Evolutionary conservation across 495 filamentous ascomycete genomes (phyloP).

Genomic region (Lophiotrema nucula): DNA sequence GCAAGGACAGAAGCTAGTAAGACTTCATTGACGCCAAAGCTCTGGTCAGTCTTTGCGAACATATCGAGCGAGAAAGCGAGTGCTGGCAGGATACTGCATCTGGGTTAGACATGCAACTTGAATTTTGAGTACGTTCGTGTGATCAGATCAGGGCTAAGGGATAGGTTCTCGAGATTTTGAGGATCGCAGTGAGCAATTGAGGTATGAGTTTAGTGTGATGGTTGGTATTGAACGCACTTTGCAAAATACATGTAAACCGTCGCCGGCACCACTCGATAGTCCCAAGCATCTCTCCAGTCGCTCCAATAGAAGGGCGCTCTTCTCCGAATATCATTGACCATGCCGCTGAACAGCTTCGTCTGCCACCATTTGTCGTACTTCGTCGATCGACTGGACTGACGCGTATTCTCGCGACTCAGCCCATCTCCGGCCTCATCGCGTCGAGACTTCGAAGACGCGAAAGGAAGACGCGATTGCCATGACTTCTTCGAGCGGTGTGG

Average conservation of each 20-base stretch:
- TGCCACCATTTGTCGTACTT: slow-evolving; percentile 33
- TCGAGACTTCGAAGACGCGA: slow-evolving; percentile 6
- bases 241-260: slow-evolving; percentile 50
- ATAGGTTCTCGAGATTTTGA: too few species aligned
- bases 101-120: background rate
- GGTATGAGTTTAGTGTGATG: background rate
- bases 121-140: too few species aligned
- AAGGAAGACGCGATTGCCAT: slow-evolving; percentile 25
- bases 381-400: slow-evolving; percentile 6
- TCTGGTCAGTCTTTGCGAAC: slow-evolving; percentile 41
- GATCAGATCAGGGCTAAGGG: too few species aligned
- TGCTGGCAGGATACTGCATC: slow-evolving; percentile 45
- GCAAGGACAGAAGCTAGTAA: slow-evolving; percentile 47
- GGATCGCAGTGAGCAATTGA: too few species aligned
- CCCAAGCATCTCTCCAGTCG: slow-evolving; percentile 46
- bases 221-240: slow-evolving; percentile 38
- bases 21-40: slow-evolving; percentile 50
- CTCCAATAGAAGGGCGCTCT: slow-evolving; percentile 46
- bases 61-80: slow-evolving; percentile 50
- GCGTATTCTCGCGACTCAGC: slow-evolving; percentile 10
- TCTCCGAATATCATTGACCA: slow-evolving; percentile 45
- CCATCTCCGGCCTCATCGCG: slow-evolving; percentile 2
- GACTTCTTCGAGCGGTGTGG: slow-evolving; percentile 30
- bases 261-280: slow-evolving; percentile 45
- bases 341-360: slow-evolving; percentile 41